Conservation (phyloP, 805 yeast species). For the Barnettozyma californica region DNA sequence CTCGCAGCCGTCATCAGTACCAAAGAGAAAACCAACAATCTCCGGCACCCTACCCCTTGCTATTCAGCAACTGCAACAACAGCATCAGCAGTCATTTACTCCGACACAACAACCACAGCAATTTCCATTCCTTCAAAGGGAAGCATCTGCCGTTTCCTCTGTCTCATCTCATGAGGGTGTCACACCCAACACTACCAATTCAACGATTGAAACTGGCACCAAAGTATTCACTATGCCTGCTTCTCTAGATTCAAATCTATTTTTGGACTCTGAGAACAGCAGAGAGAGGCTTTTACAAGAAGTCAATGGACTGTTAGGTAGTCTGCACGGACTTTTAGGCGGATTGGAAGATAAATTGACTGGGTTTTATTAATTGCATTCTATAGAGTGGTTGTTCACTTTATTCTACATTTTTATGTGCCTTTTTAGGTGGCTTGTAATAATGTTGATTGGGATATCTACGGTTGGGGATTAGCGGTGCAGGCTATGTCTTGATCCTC, state of each 20-base stretch:
- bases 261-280: conserved; percentile 19
- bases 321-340: conserved; percentile 23
- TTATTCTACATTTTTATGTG: not conserved
- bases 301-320: conserved; percentile 19
- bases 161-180: conserved; percentile 11
- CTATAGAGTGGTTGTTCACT: not conserved
- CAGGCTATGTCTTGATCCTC: not conserved
- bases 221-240: conserved; percentile 7
- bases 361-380: not conserved
- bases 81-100: conserved; percentile 3
- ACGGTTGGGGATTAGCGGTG: not conserved
- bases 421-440: not conserved
- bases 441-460: too few relatives aligned
- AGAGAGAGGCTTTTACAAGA: conserved; percentile 25
- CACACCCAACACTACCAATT: not conserved
- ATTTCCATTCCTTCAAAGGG: conserved; percentile 5
- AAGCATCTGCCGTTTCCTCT: conserved; percentile 10
- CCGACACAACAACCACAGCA: conserved; percentile 6
- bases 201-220: not conserved
- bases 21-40: conserved; percentile 10
- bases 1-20: conserved; percentile 3
- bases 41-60: conserved; percentile 6
- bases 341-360: conserved; percentile 28
- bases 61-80: conserved; percentile 6
- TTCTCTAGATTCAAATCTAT: conserved; percentile 16